Base-by-base conservation (phyloP, 768 basidiomycete species). In the Macrocybe gigantea region DNA sequence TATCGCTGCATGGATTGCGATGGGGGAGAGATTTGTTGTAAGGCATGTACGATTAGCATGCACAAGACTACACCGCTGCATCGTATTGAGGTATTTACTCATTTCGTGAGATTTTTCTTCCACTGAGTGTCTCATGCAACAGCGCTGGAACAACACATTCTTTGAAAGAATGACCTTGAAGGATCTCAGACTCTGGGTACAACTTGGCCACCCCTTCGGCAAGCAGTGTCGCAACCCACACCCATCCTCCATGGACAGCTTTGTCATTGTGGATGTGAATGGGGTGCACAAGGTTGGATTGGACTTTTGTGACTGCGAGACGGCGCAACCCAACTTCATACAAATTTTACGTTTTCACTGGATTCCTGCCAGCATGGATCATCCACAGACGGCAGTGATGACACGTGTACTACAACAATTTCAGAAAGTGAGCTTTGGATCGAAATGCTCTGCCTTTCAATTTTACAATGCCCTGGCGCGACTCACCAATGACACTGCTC, bases 231-330 rank as follows among this genome's bases (percentile, higher is more conserved):
- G 29, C 0, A 49, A 42, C 41, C 55, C 60, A 1, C n/a, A 47
- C 5, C 7, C 2, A 3, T 36, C 50, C 2, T 41, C 14, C 6
- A 33, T 50, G 8, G 50, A 58, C 22, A 52, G 61, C 29, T 55
- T 65, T 41, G 51, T 53, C 5, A 49, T 63, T 22, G n/a, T 65
- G 9, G 49, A 63, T 32, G 49, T 45, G 29, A 59, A 57, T 15
- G 60, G 63, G 15, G 52, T 65, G n/a, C 61, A 64, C 41, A 31
- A 49, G 10, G 49, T 58, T 8, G 29, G 44, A 10, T 33, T 64
- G 12, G 42, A 54, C 14, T 65, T 60, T 37, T 65, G 63, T 45
- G 48, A 56, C 22, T 65, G 64, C 42, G 31, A 39, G 11, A 42
- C 35, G 2, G 49, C 48, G 2, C 30, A 49, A 13, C 50, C 49